Base-by-base conservation (phyloP, 352 stramenopile species). In the Aphanomyces stellatus region DNA sequence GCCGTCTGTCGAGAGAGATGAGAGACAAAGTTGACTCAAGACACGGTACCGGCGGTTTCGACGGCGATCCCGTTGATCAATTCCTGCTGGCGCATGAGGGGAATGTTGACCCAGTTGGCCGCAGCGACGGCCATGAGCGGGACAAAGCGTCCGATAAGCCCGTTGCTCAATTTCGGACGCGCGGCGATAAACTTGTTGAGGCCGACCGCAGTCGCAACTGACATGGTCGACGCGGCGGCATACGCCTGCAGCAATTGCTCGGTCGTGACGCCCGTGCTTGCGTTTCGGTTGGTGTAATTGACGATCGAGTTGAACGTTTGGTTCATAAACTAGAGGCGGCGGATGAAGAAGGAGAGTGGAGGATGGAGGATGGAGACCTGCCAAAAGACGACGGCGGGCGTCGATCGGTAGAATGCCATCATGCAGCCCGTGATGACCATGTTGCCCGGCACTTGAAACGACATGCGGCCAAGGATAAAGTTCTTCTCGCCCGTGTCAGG, bases 251-350 rank as follows among this genome's bases (percentile, higher is more conserved):
- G 64, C 13, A 96, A 71, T 68, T 95, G 81, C 25, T 88, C 76
- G 37, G 76, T 88, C 24, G 81, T 87, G 8, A 96, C 85, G 43
- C 85, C 85, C 51, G 85, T 93, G 51, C 87, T 95, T 51, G 88
- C 87, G 69, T 97, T 97, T 41, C 89, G 85, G 81, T 97, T 97
- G 13, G 85, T 91, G 75, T 96, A 97, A 78, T 97, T 97, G 73
- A 97, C 85, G 65, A 94, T 84, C 46, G 87, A 91, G 75, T 97
- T 97, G 71, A 95, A 97, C 22, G 81, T 93, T 72, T 97, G 89
- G 77, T 97, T 97, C 74, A 92, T 86, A 59, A 87, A 93, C 75
- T 87, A 67, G 19, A 57, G 1, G 6, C n/a, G 19, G 4, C 43
- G n/a, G 28, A 62, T 30, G 33, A 33, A 30, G 27, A 10, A 41